Evolutionary conservation across 441 rosid species (phyloP), one percentile per base, ranked within the genome.

Genomic region (Euphorbia schlechtendalii): DNA sequence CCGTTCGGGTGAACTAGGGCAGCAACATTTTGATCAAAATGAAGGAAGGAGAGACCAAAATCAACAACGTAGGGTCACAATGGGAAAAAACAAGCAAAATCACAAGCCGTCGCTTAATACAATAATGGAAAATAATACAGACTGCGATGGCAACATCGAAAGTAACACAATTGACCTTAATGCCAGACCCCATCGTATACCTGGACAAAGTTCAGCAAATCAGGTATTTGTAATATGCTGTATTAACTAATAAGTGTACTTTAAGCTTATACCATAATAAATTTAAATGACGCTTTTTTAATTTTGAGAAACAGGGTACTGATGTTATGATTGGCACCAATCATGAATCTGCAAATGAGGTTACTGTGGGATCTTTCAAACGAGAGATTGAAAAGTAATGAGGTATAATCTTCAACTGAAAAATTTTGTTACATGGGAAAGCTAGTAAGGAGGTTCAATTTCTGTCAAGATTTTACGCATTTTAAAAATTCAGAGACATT

Each of bases 81-180:
- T 60, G 13, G 75, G 76, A 69, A 88, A 84, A 62, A 81, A 72
- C 72, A 74, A 59, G 68, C 89, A 80, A 74, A 88, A 78, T 73
- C 84, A 80, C 63, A 63, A 73, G 67, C 63, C 52, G n/a, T 74
- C 84, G 63, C 70, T 67, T 40, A 60, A 51, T 46, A 73, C 76
- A 10, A n/a, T 71, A 71, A 64, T 63, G 58, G 86, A 76, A 64
- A 72, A 64, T 69, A 73, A 78, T 53, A 69, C 72, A 40, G 75
- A 78, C 15, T 68, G 75, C 49, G 80, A 79, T 81, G 87, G 82
- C 46, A 76, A 75, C 71, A 67, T 74, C 65, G 80, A 75, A 30
- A 82, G 78, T 38, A 67, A 82, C 41, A 73, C 82, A 73, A 77
- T 89, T 70, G 96, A 88, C 82, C 84, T 84, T 22, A 88, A 88